Base-by-base conservation (phyloP, 2,329 filamentous ascomycete genomes). In the Dryadomyces quercus-mongolicae region DNA sequence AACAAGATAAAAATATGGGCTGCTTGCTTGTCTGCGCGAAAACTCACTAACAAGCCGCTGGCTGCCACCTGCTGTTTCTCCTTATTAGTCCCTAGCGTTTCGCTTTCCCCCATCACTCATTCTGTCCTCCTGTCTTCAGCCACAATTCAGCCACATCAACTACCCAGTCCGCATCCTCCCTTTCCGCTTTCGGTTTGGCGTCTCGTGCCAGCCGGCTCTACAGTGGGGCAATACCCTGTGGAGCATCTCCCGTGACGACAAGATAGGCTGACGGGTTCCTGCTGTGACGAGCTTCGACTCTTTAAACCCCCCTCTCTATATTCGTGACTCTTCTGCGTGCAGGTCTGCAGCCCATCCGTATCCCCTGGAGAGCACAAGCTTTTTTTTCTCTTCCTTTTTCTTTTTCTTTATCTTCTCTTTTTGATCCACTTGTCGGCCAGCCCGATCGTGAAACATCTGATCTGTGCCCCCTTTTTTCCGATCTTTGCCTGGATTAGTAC, bases 191-290 rank as follows among this genome's bases (percentile, higher is more conserved):
- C 4, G 36, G 36, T 10, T 13, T 31, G 15, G 45, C 25, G 4
- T 25, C 25, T 20, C n/a, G 47, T 10, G 25, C n/a, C 21, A 18
- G 34, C 46, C 16, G 46, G 16, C 25, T 20, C 20, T 20, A n/a
- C 16, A 49, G 47, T 49, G 47, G 47, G 46, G 46, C n/a, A 4
- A n/a, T n/a, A 16, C 8, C 31, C 10, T 10, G 49, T 51, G 49
- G 49, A 34, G 49, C 49, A 31, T 51, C 40, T 18, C 49, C 49
- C 36, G 49, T 51, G 49, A 43, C 38, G 34, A 50, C 48, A 50
- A 34, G 20, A 47, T 22, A 49, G 47, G 38, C 38, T 42, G 38
- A n/a, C 8, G 25, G 25, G 25, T 31, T 31, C 25, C 8, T 31
- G 25, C 25, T 31, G 25, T 45, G 43, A 18, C 18, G 43, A 20